Conservation (phyloP, 768 basidiomycete genomes). For the Ramaria sp. region DNA sequence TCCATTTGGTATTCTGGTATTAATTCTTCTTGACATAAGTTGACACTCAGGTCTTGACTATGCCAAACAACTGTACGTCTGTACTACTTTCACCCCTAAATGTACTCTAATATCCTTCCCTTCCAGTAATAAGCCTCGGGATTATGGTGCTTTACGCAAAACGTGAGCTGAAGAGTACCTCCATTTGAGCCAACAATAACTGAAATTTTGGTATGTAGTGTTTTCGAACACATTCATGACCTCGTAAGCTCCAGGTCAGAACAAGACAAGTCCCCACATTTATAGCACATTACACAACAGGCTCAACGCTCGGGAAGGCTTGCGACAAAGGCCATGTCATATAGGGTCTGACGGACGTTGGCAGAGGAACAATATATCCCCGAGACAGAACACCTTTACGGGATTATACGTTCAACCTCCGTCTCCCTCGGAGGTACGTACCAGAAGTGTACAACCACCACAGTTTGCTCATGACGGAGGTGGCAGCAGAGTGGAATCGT, state of each 20-base stretch:
- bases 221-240: not conserved
- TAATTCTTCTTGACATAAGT: not conserved
- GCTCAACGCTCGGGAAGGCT: too few species aligned
- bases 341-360: too few species aligned
- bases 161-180: not conserved
- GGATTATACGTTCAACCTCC: too few species aligned
- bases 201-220: not conserved
- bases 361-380: too few species aligned
- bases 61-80: not conserved
- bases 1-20: not conserved
- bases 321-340: too few species aligned
- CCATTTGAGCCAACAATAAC: not conserved
- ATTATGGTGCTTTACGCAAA: not conserved
- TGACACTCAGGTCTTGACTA: not conserved
- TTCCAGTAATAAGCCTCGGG: not conserved
- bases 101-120: not conserved
- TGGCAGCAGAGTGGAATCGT: too few species aligned
- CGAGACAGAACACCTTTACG: too few species aligned
- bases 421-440: too few species aligned
- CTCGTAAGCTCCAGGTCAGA: not conserved
- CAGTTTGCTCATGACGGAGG: too few species aligned
- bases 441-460: too few species aligned
- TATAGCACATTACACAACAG: too few species aligned
- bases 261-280: too few species aligned
- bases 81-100: not conserved